A percentile compares a stretch with the other conserved stretches of the same genome.
phyloP scores from a whole-genome alignment of 2,329 filamentous ascomycete genomes.

The Colletotrichum endophyticum region DNA sequence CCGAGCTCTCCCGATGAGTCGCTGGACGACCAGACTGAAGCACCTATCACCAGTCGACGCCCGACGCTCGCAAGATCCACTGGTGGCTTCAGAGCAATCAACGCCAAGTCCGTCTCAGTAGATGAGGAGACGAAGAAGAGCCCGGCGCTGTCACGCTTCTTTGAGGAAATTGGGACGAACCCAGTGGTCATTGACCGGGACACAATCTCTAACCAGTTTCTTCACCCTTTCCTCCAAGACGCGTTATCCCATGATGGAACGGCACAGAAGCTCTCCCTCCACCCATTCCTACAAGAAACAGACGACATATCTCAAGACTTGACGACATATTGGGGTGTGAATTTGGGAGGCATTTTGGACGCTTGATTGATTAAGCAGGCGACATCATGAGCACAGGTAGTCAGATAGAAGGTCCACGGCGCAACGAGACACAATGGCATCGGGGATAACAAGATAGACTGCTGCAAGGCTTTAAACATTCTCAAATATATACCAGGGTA shows the following conservation, averaged over 20 bases:
- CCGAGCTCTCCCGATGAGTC: not conserved
- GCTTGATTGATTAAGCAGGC: not conserved
- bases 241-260: not conserved
- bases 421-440: not conserved
- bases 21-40: not conserved
- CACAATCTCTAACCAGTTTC: too few relatives aligned
- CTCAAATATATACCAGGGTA: not conserved
- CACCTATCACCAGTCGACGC: not conserved
- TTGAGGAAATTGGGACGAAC: not conserved
- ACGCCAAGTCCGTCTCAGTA: not conserved
- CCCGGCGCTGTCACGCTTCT: not conserved
- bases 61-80: not conserved
- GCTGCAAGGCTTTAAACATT: not conserved
- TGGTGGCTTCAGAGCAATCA: not conserved
- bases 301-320: not conserved
- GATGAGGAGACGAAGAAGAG: not conserved
- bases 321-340: not conserved
- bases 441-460: not conserved
- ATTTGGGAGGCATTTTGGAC: not conserved
- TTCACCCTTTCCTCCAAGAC: not conserved
- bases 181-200: not conserved
- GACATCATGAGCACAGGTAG: not conserved
- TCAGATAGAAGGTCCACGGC: not conserved
- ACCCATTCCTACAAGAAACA: not conserved
- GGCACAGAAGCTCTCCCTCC: not conserved